phyloP scores from a whole-genome alignment of 768 basidiomycete genomes.

The Nevesoporus exiguus region DNA sequence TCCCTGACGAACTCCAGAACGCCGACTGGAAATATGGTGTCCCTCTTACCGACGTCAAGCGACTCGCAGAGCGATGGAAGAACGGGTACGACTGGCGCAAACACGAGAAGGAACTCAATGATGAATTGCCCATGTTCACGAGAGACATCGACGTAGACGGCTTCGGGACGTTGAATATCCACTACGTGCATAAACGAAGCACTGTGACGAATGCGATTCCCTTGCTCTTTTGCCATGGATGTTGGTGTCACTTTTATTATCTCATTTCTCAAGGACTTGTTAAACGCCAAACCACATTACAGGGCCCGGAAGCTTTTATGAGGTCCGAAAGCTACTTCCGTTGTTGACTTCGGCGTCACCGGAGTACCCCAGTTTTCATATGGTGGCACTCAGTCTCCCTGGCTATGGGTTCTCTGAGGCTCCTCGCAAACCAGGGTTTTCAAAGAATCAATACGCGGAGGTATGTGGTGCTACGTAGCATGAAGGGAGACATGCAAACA shows the following conservation, averaged over 20 bases:
- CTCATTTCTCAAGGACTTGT: neutral
- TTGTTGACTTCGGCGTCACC: conserved; percentile 41
- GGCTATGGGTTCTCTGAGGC: conserved; percentile 63
- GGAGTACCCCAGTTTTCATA: conserved; percentile 52
- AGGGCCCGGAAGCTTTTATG: conserved; percentile 53
- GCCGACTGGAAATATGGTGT: conserved; percentile 50
- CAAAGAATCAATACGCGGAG: conserved; percentile 49
- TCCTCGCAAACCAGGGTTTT: conserved; percentile 51
- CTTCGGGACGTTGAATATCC: conserved; percentile 48
- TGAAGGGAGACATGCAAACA: no score
- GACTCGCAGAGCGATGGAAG: conserved; percentile 50
- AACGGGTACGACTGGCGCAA: conserved; percentile 55
- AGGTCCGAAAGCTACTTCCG: conserved; percentile 49
- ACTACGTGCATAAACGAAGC: conserved; percentile 59
- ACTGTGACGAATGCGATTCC: conserved; percentile 46
- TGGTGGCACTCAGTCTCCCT: conserved; percentile 56
- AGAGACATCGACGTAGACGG: conserved; percentile 46
- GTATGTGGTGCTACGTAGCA: conserved; percentile 24
- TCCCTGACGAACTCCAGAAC: conserved; percentile 57
- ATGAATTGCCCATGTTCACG: conserved; percentile 53
- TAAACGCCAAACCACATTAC: neutral
- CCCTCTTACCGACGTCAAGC: conserved; percentile 46
- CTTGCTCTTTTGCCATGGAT: conserved; percentile 60
- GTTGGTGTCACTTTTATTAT: conserved; percentile 27
- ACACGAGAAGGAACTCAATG: conserved; percentile 51